phyloP scores from a whole-genome alignment of 495 filamentous ascomycete species.

The Rostrohypoxylon terebratum region DNA sequence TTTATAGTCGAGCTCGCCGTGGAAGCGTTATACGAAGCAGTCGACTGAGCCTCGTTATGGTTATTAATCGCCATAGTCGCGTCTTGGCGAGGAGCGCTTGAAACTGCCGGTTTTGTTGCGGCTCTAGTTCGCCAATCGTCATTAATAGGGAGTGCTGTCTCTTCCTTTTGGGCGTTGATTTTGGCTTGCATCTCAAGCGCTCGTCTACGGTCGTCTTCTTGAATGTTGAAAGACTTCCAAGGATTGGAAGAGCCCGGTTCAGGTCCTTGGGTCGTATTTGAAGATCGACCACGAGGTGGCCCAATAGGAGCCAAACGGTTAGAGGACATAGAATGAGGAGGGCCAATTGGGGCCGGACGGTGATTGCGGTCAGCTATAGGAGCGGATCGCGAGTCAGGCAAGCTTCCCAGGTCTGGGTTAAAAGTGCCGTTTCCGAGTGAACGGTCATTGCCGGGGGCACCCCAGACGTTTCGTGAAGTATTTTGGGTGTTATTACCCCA shows the following conservation, averaged over 20 bases:
- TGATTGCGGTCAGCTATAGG: constrained; percentile 59
- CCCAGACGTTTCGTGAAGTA: constrained; percentile 75
- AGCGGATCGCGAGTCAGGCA: constrained; percentile 55
- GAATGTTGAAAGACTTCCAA: constrained; percentile 41
- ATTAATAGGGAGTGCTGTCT: constrained; percentile 62
- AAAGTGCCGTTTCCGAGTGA: constrained; percentile 85
- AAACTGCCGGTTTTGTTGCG: constrained; percentile 51
- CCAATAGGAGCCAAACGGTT: constrained; percentile 46
- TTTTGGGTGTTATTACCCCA: constrained; percentile 52
- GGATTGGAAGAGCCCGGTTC: constrained; percentile 16
- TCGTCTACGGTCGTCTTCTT: constrained; percentile 36
- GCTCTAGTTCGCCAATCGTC: constrained; percentile 71
- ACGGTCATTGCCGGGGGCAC: constrained; percentile 74
- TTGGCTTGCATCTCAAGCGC: constrained; percentile 30
- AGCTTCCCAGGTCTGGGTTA: constrained; percentile 66
- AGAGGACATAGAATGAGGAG: constrained; percentile 44
- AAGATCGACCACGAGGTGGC: constrained; percentile 39
- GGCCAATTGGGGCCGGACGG: constrained; percentile 55
- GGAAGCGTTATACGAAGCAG: not conserved
- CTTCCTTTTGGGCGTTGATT: constrained; percentile 28
- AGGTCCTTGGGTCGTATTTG: constrained; percentile 17
- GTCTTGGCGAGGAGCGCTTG: constrained; percentile 18
- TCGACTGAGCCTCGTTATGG: constrained; percentile 12
- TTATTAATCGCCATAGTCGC: constrained; percentile 35
- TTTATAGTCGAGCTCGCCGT: not conserved